phyloP scores from a whole-genome alignment of 192 early-diverging fungal genomes.

The Paraglomus brasilianum region DNA sequence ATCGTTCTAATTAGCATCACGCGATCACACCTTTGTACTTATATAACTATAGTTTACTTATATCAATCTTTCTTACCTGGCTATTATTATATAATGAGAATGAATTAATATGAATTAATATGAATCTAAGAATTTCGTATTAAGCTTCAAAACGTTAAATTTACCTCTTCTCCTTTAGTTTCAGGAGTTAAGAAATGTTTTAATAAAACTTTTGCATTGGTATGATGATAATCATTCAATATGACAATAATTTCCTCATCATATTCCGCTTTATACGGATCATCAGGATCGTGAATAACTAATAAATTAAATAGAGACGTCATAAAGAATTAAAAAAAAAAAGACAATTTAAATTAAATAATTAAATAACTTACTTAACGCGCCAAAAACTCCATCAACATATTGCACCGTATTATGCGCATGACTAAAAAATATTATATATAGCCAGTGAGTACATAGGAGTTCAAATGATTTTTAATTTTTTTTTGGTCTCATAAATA shows the following conservation, averaged over 20 bases:
- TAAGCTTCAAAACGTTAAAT: constrained; percentile 31
- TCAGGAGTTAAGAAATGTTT: constrained; percentile 33
- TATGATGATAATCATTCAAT: constrained; percentile 41
- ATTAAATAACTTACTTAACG: constrained; percentile 33
- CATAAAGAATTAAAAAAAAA: constrained; percentile 9
- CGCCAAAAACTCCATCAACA: constrained; percentile 38
- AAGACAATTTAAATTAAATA: constrained; percentile 30
- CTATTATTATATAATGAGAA: constrained; percentile 33
- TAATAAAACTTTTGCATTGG: constrained; percentile 39
- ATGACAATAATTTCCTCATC: constrained; percentile 46
- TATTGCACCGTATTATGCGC: constrained; percentile 42
- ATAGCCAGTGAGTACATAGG: constrained; percentile 29
- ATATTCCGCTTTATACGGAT: constrained; percentile 37
- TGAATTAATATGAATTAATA: constrained; percentile 34
- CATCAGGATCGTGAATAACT: constrained; percentile 38
- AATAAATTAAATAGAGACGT: constrained; percentile 31
- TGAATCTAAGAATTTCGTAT: constrained; percentile 32
- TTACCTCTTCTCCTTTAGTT: constrained; percentile 33
- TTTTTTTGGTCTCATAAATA: constrained; percentile 32
- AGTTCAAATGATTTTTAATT: constrained; percentile 10
- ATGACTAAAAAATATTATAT: constrained; percentile 38
- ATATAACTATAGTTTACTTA: too few relatives aligned
- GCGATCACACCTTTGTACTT: constrained; percentile 27
- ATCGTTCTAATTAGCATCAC: constrained; percentile 29
- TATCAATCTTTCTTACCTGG: constrained; percentile 32